Base-by-base conservation (phyloP, 2,329 filamentous ascomycete species). In the Diaporthe humulicola region DNA sequence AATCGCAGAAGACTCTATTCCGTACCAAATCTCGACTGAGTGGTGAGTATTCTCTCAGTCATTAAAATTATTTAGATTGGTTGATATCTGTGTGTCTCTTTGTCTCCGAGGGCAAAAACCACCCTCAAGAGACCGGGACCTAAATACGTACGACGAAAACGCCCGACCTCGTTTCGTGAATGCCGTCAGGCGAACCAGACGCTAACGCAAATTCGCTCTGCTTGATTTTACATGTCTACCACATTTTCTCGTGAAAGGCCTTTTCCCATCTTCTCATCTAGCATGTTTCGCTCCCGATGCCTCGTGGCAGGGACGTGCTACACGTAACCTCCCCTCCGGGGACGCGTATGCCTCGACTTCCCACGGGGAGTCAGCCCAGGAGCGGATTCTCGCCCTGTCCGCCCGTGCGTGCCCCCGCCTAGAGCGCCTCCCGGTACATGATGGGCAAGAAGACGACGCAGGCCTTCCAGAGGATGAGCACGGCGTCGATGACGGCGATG, bases 361-460 rank as follows among this genome's bases (percentile, higher is more conserved):
- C 17, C 6, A 54, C 15, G n/a, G 15, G 25, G 10, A 17, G 19
- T 19, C 25, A 3, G 50, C 25, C 30, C 5, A 5, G 9, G 22
- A 52, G 19, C 5, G 10, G 2, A 9, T 22, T 45, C 25, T 25
- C 30, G 33, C 25, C 33, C 25, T 9, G n/a, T 14, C 25, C 25
- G 9, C 10, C 14, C 2, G n/a, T 40, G n/a, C n/a, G n/a, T n/a
- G n/a, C n/a, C 38, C 6, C 8, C 3, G 2, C 30, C 72, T 73
- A 82, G 50, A 78, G 72, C 73, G 92, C 79, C 86, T 97, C 94
- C 45, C 89, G 89, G 82, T 92, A 91, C 81, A 98, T 91, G 79
- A 95, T 95, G 4, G 95, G 95, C 78, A 97, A 87, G 80, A 98
- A 96, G 19, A 98, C 94, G 67, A 93, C 86, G 79, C 92, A 94